Base-by-base conservation (phyloP, 768 basidiomycete genomes). In the Phanerochaete carnosa region DNA sequence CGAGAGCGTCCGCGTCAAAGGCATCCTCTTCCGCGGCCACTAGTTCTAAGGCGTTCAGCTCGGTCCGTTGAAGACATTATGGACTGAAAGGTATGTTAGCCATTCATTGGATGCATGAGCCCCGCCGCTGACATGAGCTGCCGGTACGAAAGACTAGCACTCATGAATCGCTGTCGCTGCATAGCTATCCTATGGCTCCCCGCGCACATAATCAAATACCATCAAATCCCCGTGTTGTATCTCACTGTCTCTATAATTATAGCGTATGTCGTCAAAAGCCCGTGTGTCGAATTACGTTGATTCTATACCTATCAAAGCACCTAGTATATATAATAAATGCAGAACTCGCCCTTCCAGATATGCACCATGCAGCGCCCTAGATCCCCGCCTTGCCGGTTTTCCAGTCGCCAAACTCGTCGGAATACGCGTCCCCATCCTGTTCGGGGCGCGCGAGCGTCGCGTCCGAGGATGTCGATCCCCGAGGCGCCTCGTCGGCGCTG, bases 401-500 rank as follows among this genome's bases (percentile, higher is more conserved):
- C 70, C 70, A 71, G 11, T 62, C 62, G 12, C 64, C 70, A 51
- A 68, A 71, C 15, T 69, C 70, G 39, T 68, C 67, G 26, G 59
- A 60, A 22, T 59, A 62, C 19, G 58, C 37, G 16, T 45, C 59
- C 1, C 59, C 65, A 7, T 68, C 68, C 9, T 57, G 60, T 6
- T 65, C 66, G 13, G 65, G 64, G 35, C 67, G 55, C 28, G 67
- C 65, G 8, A 76, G 64, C 33, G 76, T 76, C n/a, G 76, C 70
- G 37, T 75, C 77, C 8, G 75, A 74, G 9, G 79, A 76, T 16
- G 67, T 68, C 37, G 74, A 78, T 35, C 66, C 70, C 39, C 73
- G 70, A 39, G 68, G 70, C 12, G 74, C 75, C 13, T 75, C 73
- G 3, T 75, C 74, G 28, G 74, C 74, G 25, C 39, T 58, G 1